Percentiles rank a stretch among this genome's conserved stretches.
Evolutionary conservation across 352 stramenopile genomes (phyloP).

Genomic region (Pythium brassicae): DNA sequence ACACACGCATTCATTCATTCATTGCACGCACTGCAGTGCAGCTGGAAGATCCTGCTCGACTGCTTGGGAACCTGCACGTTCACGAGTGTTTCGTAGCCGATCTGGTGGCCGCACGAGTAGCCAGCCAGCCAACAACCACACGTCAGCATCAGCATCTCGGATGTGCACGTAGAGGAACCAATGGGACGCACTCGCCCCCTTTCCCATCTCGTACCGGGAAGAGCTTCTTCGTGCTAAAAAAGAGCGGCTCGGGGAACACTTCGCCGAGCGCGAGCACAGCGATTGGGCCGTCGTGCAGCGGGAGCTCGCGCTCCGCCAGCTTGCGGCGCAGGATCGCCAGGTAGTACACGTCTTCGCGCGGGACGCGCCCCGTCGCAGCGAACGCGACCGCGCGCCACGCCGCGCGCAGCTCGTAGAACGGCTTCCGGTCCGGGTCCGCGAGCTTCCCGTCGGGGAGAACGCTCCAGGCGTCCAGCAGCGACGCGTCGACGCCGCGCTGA

Average conservation of each 20-base stretch:
- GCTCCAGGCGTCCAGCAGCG: slow-evolving; percentile 30
- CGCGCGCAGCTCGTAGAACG: slow-evolving; percentile 45
- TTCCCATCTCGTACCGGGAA: slow-evolving; percentile 69
- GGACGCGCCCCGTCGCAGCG: slow-evolving; percentile 29
- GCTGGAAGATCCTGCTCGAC: slow-evolving; percentile 24
- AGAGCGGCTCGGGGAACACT: slow-evolving; percentile 55
- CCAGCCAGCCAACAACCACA: slow-evolving; percentile 1
- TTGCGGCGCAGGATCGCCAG: slow-evolving; percentile 55
- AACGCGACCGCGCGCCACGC: slow-evolving; percentile 40
- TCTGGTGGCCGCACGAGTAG: slow-evolving; percentile 16
- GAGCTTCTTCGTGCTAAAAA: slow-evolving; percentile 73
- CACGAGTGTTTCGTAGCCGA: slow-evolving; percentile 58
- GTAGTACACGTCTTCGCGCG: slow-evolving; percentile 69
- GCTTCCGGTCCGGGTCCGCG: slow-evolving; percentile 30
- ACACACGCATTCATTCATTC: too few relatives aligned
- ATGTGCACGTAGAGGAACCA: too few relatives aligned
- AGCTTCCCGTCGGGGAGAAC: slow-evolving; percentile 36
- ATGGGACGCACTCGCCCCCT: not conserved
- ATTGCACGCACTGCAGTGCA: slow-evolving; percentile 49
- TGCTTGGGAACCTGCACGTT: slow-evolving; percentile 43
- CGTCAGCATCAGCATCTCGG: too few relatives aligned
- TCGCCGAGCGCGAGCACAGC: slow-evolving; percentile 39
- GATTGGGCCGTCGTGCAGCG: slow-evolving; percentile 71
- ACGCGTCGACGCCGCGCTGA: slow-evolving; percentile 33
- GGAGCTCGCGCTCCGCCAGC: slow-evolving; percentile 46